These are phyloP conservation scores for Exidia glandulosa DNA, from an alignment of 768 basidiomycete genomes.

Conservation along the genomic window DNA sequence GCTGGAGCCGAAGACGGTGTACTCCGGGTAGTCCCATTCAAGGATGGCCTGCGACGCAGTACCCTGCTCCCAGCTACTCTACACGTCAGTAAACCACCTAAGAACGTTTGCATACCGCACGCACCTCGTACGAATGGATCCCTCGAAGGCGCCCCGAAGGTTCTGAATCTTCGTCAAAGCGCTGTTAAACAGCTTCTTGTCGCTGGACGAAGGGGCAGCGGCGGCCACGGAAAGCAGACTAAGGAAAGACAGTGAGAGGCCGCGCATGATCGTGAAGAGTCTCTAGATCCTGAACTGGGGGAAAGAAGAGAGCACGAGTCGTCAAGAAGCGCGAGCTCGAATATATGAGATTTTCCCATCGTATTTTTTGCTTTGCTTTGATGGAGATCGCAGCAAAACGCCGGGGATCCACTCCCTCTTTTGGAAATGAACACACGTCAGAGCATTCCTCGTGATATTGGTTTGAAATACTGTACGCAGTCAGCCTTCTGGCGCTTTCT, in stretches of 20 bases:
- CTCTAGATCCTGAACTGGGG: background rate
- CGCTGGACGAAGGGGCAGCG: background rate
- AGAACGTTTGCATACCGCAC: background rate
- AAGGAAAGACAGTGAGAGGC: background rate
- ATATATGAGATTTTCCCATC: too few relatives aligned
- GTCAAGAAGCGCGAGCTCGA: constrained; percentile 7
- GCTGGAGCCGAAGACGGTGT: constrained; percentile 15
- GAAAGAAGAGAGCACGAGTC: constrained; percentile 8
- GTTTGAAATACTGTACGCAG: too few relatives aligned
- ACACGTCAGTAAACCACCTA: background rate
- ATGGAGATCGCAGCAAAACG: too few relatives aligned
- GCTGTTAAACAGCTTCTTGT: background rate
- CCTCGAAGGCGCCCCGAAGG: background rate
- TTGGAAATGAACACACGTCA: too few relatives aligned
- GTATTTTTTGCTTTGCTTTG: too few relatives aligned
- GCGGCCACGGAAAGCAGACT: background rate
- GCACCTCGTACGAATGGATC: constrained; percentile 17
- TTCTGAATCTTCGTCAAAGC: background rate
- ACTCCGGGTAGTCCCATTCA: constrained; percentile 16
- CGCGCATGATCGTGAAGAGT: background rate
- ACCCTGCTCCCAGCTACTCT: constrained; percentile 20
- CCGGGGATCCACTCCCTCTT: too few relatives aligned
- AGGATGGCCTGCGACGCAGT: constrained; percentile 16
- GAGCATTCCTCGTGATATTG: too few relatives aligned
- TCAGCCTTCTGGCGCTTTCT: too few relatives aligned